Evolutionary conservation across 108 stramenopile species (phyloP).

Genomic region (Hondaea fermentalgiana): DNA sequence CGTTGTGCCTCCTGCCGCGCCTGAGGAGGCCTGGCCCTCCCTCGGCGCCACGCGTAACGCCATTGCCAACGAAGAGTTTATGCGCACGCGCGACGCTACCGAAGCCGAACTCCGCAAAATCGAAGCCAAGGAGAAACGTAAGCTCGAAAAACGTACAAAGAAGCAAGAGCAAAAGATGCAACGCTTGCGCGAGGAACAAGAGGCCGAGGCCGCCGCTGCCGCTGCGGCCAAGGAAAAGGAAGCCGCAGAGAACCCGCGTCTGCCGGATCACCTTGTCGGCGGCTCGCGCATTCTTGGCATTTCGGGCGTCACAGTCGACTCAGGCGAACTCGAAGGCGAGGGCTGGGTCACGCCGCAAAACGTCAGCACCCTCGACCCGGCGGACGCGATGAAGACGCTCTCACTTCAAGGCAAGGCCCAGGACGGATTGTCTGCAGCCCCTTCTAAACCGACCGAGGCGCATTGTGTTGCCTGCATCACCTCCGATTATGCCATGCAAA

Average conservation of each 20-base stretch:
- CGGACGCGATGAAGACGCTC: background rate
- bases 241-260: background rate
- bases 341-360: slow-evolving; percentile 38
- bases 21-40: background rate
- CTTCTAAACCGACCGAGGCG: background rate
- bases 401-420: background rate
- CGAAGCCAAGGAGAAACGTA: background rate
- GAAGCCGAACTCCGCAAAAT: background rate
- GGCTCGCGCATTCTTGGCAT: background rate
- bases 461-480: slow-evolving; percentile 71
- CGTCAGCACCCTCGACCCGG: background rate
- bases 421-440: background rate
- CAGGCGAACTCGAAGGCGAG: slow-evolving; percentile 15
- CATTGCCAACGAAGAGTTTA: background rate
- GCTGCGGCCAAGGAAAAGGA: background rate
- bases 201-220: background rate
- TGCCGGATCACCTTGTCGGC: background rate
- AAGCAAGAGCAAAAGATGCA: slow-evolving; percentile 44
- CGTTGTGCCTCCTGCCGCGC: too few relatives aligned
- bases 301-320: background rate
- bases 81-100: background rate
- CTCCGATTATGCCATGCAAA: slow-evolving; percentile 98
- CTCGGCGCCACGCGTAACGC: background rate
- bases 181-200: background rate
- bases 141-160: background rate